Percentiles rank a stretch among this genome's conserved stretches.
Evolutionary conservation across 257 asterid species (phyloP).

Genomic region (Capsicum chinense): DNA sequence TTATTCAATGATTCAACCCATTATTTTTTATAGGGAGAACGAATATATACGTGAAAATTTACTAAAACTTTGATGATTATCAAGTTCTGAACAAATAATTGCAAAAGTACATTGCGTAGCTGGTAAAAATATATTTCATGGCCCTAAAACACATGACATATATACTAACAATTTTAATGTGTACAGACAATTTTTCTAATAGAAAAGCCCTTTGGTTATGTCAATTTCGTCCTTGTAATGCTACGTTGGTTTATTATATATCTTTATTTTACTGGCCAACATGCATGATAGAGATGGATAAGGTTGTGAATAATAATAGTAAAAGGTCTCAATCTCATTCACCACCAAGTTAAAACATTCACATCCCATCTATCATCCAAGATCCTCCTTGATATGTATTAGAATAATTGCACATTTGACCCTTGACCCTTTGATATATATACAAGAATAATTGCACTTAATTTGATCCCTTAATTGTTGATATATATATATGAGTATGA

Average conservation of each 20-base stretch:
- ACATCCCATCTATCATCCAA: neutral
- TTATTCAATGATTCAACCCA: neutral
- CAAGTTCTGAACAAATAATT: neutral
- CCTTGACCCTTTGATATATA: neutral
- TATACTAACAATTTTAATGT: neutral
- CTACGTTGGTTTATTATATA: neutral
- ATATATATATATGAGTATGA: neutral
- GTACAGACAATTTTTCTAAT: neutral
- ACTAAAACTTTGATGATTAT: neutral
- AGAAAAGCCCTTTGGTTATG: neutral
- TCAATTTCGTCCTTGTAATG: neutral
- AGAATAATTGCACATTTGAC: neutral
- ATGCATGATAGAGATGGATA: constrained; percentile 13
- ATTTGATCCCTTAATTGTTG: neutral
- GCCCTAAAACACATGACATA: neutral
- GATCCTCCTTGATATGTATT: neutral
- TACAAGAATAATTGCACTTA: neutral
- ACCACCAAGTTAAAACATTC: neutral
- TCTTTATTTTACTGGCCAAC: neutral
- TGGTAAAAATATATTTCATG: neutral
- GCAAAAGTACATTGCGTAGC: neutral
- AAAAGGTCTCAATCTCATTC: neutral
- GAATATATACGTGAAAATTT: too few species aligned
- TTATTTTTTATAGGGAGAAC: too few species aligned
- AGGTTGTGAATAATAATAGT: neutral